Evolutionary conservation across 768 basidiomycete species (phyloP), one percentile per base, ranked within the genome.

Genomic region (Russula brevipes): DNA sequence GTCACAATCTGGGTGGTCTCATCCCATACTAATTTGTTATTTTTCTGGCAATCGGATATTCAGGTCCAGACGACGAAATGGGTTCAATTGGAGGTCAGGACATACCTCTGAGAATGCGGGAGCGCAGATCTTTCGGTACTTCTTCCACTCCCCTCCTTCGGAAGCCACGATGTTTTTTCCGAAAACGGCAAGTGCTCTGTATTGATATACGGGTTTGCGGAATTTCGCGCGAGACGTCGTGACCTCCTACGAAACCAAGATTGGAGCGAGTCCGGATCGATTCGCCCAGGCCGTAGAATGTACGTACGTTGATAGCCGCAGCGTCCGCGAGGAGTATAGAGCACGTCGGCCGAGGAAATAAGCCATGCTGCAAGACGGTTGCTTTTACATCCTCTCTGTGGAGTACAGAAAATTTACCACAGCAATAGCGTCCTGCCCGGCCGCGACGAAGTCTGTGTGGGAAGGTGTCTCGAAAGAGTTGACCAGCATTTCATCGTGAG

Each of bases 61-160:
- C 24, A 50, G 49, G 14, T 12, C 16, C 42, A 24, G 30, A 16
- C 11, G 10, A 54, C n/a, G 14, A 31, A 38, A 5, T 9, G 9
- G 35, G 6, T 11, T 3, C 8, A 14, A 4, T 1, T 9, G 11
- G 16, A 5, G 41, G 41, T 16, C 24, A 4, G 1, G 19, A 17
- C 73, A 49, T 59, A 84, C 84, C 70, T 86, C 85, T 6, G 83
- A 82, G 70, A 87, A 88, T 0, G 84, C 81, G n/a, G 85, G 85
- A 1, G 83, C 83, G 17, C 80, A 74, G 46, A 88, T 80, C 70
- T 82, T 85, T 51, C 85, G 73, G 65, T 85, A 85, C 36, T 80
- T 79, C 71, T 85, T 85, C 86, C 86, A 88, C 62, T 82, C 77
- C 4, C 83, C 80, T 24, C 81, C 83, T 67, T 88, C 86, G 0